Evolutionary conservation across 1,284 basidiomycete genomes (phyloP), one percentile per base, ranked within the genome.

Genomic region (Leccinum fallax): DNA sequence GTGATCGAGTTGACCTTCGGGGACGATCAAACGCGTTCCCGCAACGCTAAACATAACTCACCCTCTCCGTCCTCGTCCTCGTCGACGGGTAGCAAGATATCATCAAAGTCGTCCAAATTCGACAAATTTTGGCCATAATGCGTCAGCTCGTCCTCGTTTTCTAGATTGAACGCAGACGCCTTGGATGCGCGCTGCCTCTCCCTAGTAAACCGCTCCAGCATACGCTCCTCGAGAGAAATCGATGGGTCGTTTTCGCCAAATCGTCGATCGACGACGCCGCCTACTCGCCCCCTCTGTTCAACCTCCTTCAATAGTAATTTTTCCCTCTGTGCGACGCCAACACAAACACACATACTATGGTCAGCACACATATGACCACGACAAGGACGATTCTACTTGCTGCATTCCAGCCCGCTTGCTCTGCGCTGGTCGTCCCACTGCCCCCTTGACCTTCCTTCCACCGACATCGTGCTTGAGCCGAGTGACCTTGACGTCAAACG

Each of bases 191-290:
- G 83, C 71, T 95, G 92, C 63, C 93, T 81, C 76, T 98, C 97
- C 63, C 86, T 85, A 5, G 95, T 98, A 76, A 98, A 99, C 40
- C 97, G 90, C 77, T 98, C 95, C 30, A 99, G 84, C 90, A 98
- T 98, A 66, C 95, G 92, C 70, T 99, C 97, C 75, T 99, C 97
- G 16, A 95, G 82, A 10, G 91, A 90, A 84, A 99, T 88, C 10
- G 87, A 85, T 2, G 95, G 89, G 69, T 99, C 89, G 69, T 93
- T 90, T 84, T 99, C 97, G 78, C 97, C 97, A 70, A 99, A 98
- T 46, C 97, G 90, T 60, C 94, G 86, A 77, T 99, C 97, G 59
- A 97, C 80, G 66, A 99, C 91, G 5, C 94, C 93, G 10, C 96
- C 95, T 13, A 90, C 87, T 67, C 90, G 90, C 55, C 85, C 86